Evolutionary conservation across 192 early-diverging fungal species (phyloP).

Genomic region (Geosiphon pyriformis): DNA sequence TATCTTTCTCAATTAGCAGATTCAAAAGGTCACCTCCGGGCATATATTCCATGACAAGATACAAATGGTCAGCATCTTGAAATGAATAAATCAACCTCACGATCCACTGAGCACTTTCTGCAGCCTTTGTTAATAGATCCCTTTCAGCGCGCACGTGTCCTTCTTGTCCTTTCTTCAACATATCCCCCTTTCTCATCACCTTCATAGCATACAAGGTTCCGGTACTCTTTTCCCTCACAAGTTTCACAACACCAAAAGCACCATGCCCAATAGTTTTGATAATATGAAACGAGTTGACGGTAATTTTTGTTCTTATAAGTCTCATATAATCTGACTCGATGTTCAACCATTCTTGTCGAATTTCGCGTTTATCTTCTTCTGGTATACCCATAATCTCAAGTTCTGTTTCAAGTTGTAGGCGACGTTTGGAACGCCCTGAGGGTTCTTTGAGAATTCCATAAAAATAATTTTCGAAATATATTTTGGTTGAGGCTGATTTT

Average conservation of each 20-base stretch:
- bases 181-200: slow-evolving; percentile 66
- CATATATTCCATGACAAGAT: slow-evolving; percentile 96
- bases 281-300: slow-evolving; percentile 54
- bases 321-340: slow-evolving; percentile 53
- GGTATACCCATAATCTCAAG: slow-evolving; percentile 42
- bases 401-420: slow-evolving; percentile 47
- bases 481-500: slow-evolving; percentile 52
- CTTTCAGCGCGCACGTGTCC: slow-evolving; percentile 70
- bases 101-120: slow-evolving; percentile 67
- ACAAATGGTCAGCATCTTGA: slow-evolving; percentile 84
- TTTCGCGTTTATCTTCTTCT: slow-evolving; percentile 44
- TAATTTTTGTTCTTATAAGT: slow-evolving; percentile 33
- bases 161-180: slow-evolving; percentile 67
- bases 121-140: slow-evolving; percentile 58
- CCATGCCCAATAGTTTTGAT: slow-evolving; percentile 75
- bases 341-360: slow-evolving; percentile 45
- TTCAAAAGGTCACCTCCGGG: slow-evolving; percentile 94
- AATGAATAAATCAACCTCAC: slow-evolving; percentile 89
- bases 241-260: slow-evolving; percentile 73
- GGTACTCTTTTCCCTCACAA: slow-evolving; percentile 71
- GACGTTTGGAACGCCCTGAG: slow-evolving; percentile 40
- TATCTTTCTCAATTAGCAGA: slow-evolving; percentile 84
- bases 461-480: slow-evolving; percentile 59
- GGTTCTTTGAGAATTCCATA: slow-evolving; percentile 45
- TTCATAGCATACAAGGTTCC: slow-evolving; percentile 78